Base-by-base conservation (phyloP, 2,329 filamentous ascomycete genomes). In the Helotiales sp. region DNA sequence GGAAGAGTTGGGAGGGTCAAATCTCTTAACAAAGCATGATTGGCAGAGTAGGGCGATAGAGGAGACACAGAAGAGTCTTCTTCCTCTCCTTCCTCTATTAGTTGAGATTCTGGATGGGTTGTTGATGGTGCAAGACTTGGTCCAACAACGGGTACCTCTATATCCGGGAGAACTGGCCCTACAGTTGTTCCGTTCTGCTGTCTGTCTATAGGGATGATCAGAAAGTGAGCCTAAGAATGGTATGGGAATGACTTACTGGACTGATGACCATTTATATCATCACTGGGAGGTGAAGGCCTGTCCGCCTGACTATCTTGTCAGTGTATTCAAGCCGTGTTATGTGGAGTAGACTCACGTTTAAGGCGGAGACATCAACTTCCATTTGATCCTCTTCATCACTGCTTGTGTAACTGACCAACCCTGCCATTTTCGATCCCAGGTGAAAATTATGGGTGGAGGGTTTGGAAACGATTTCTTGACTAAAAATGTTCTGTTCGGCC, bases 1-100 rank as follows among this genome's bases (percentile, higher is more conserved):
- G 92, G 89, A 3, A 89, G 79, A 2, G 87, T 83, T 2, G 92
- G 92, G 50, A 95, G 84, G 26, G 92, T 96, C 49, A 95, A 85
- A 73, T 90, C 86, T 72, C 89, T 90, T 17, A 93, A 81, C 24
- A 89, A 80, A 30, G 87, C 83, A 71, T 91, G 89, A 68, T 84
- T 86, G 55, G 86, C 81, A 1, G 89, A 86, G 79, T 93, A 93
- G 0, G 91, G 91, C 0, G 91, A 94, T 63, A 73, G 72, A 28
- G 74, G 74, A 37, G 66, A 66, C 34, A 76, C 72, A 13, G 75
- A 73, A 8, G 74, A 73, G 15, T 78, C 74, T 6, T 76, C 76
- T 34, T 76, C 71, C 13, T 78, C 74, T 6, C 76, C 76, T 6
- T 77, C 76, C 43, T 76, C 66, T 61, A 68, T 34, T 57, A 70